Percentiles rank a stretch among this genome's conserved stretches.
These are phyloP conservation scores for Sclerotinia subarctica DNA, from an alignment of 2,329 filamentous ascomycete genomes.

Conservation along the genomic window DNA sequence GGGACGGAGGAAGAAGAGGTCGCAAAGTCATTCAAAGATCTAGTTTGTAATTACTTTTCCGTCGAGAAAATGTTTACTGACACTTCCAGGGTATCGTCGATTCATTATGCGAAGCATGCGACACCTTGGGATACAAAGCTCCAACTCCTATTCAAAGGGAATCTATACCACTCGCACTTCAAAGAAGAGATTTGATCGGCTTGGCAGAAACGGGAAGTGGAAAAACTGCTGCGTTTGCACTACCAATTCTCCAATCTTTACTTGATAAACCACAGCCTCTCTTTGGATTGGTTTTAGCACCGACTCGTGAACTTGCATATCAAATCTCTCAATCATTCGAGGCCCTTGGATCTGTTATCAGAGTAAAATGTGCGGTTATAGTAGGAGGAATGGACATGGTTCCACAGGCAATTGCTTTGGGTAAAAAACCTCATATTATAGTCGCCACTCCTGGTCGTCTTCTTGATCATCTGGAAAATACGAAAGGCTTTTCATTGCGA, in stretches of 20 bases:
- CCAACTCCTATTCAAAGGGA: constrained; percentile 88
- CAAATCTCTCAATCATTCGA: constrained; percentile 90
- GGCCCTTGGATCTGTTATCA: constrained; percentile 80
- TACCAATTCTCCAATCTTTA: constrained; percentile 87
- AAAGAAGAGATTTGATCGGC: constrained; percentile 84
- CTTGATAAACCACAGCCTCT: constrained; percentile 83
- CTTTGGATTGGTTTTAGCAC: constrained; percentile 86
- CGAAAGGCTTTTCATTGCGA: constrained; percentile 86
- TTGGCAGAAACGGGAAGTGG: constrained; percentile 93
- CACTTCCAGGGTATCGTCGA: constrained; percentile 69
- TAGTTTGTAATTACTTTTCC: constrained; percentile 37
- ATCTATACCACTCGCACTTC: constrained; percentile 75
- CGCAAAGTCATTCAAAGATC: constrained; percentile 49
- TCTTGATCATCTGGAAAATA: constrained; percentile 92
- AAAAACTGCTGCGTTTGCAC: constrained; percentile 91
- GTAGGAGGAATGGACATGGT: constrained; percentile 97
- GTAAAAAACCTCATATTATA: constrained; percentile 93
- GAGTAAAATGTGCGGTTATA: constrained; percentile 79
- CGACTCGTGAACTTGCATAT: constrained; percentile 87
- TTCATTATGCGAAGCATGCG: constrained; percentile 84
- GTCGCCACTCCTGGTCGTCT: constrained; percentile 89
- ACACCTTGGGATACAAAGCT: constrained; percentile 73
- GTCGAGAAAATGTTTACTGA: not conserved
- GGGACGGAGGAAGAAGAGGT: constrained; percentile 30
- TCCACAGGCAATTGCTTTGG: constrained; percentile 81